Base-by-base conservation (phyloP, 1,139 yeast species). In the Pichia terricola region DNA sequence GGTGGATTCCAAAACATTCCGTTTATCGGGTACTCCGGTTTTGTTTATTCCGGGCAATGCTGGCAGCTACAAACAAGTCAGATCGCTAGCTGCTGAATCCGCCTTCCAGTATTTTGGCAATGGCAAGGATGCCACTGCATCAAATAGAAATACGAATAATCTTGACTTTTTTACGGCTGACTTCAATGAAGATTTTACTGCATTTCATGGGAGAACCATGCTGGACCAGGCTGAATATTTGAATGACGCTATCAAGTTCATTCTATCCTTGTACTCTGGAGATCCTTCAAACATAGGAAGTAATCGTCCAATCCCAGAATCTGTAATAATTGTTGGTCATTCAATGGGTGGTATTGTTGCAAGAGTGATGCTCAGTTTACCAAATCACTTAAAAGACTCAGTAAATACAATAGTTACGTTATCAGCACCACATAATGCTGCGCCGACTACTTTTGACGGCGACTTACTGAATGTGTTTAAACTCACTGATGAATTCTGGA, bases 261-360 rank as follows among this genome's bases (percentile, higher is more conserved):
- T 91, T 26, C 65, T 91, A 25, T 73, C 77, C 4, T 65, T 91
- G 9, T 91, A 91, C 57, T 50, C 37, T 33, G 40, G 52, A 11
- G 52, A 54, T 38, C 53, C 53, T 5, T 53, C 61, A 10, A 56
- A 53, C 45, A 16, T 16, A 16, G 22, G 22, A 16, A 16, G 22
- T 16, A 2, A 16, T 16, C 22, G 22, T 16, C 7, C 35, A 34
- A n/a, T 34, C 7, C 53, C 53, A 30, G 65, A 66, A 33, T 81
- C 95, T 0, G 95, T 94, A 4, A 75, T 89, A 0, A 59, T 94
- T 0, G 59, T 94, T 4, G 96, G 88, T 1, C 99, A 94, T 65
- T 91, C 98, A 1, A 89, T 89, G 97, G 97, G 97, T 34, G 97
- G 97, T 3, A 77, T 89, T 22, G 96, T 89, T 2, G 82, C 95